A percentile compares a stretch with the other conserved stretches of the same genome.
phyloP scores from a whole-genome alignment of 2,329 filamentous ascomycete species.

The Ophiostoma novo-ulmi region DNA sequence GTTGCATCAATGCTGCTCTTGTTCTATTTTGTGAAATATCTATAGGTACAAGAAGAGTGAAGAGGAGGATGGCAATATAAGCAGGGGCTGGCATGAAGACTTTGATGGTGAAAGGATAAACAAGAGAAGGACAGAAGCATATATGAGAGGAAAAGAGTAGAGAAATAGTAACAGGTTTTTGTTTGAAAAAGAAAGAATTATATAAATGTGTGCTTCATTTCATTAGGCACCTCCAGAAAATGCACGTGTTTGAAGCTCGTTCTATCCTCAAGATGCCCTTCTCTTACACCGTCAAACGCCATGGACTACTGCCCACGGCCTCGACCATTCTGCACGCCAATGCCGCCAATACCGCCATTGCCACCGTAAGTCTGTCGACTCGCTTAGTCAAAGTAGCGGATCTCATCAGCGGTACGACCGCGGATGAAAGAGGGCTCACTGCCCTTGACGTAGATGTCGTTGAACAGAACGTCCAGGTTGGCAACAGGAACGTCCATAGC shows the following conservation, averaged over 20 bases:
- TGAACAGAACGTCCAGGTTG: constrained; percentile 77
- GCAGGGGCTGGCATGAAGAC: background rate
- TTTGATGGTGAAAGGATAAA: background rate
- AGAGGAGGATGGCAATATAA: background rate
- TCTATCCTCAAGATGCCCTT: background rate
- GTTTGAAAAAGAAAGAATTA: constrained; percentile 14
- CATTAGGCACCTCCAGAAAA: constrained; percentile 7
- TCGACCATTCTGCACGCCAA: background rate
- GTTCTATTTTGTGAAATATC: background rate
- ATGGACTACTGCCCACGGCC: background rate
- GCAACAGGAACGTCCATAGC: constrained; percentile 75
- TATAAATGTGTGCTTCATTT: constrained; percentile 4
- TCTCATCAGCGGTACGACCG: constrained; percentile 85
- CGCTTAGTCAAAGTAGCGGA: constrained; percentile 69
- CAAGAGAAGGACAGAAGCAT: background rate
- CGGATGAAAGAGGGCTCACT: constrained; percentile 84
- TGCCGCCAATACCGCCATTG: background rate
- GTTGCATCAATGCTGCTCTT: background rate
- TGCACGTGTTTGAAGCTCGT: constrained; percentile 4
- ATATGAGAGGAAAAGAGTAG: background rate
- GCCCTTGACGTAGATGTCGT: constrained; percentile 92
- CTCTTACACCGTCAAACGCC: background rate
- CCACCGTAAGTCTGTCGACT: background rate
- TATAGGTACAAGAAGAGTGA: background rate
- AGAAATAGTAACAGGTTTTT: background rate